These are phyloP conservation scores for Colletotrichum magnum DNA, from an alignment of 2,329 filamentous ascomycete genomes.

Conservation along the genomic window DNA sequence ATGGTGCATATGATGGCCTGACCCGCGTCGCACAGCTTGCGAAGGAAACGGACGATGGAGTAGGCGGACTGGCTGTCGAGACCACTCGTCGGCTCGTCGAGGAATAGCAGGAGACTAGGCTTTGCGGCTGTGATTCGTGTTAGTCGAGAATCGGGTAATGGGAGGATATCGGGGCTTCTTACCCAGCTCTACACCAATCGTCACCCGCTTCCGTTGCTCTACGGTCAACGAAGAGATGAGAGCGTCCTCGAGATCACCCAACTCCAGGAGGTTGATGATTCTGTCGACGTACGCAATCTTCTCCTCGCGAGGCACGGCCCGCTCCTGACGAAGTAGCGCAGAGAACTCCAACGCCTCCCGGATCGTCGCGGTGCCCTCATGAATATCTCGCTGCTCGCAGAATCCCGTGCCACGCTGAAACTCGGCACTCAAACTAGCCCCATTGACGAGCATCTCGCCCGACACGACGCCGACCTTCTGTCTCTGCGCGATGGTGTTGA, in stretches of 20 bases:
- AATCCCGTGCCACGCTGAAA: conserved; percentile 79
- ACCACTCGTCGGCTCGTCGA: conserved; percentile 75
- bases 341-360: conserved; percentile 78
- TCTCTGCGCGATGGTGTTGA: conserved; percentile 82
- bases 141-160: background rate
- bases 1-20: conserved; percentile 76
- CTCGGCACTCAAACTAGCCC: conserved; percentile 68
- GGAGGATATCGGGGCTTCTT: background rate
- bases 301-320: conserved; percentile 66
- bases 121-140: conserved; percentile 60
- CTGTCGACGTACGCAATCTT: conserved; percentile 77
- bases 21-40: conserved; percentile 70
- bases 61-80: conserved; percentile 54
- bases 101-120: conserved; percentile 75
- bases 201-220: conserved; percentile 74
- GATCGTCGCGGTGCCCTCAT: conserved; percentile 76
- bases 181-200: conserved; percentile 77
- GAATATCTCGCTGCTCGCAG: conserved; percentile 78
- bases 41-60: conserved; percentile 60
- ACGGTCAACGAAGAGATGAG: conserved; percentile 67
- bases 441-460: conserved; percentile 75
- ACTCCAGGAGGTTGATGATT: conserved; percentile 76
- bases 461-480: conserved; percentile 75
- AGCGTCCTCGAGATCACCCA: conserved; percentile 75
- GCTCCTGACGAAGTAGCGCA: conserved; percentile 73